Base-by-base conservation (phyloP, 2,329 filamentous ascomycete species). In the Fusarium oxysporum region DNA sequence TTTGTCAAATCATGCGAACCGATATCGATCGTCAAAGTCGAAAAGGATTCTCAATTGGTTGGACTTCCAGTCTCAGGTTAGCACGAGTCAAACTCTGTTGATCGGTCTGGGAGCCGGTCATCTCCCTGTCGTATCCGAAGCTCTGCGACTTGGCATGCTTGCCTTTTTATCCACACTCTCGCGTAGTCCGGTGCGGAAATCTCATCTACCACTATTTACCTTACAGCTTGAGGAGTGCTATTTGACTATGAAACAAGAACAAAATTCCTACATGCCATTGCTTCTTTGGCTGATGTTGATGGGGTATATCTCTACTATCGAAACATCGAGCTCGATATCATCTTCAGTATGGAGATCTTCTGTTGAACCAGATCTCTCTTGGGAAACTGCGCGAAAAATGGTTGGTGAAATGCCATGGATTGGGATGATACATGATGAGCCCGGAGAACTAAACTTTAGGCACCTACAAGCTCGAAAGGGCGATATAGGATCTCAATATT, bases 101-200 rank as follows among this genome's bases (percentile, higher is more conserved):
- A 37, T 66, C 6, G 5, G 6, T 3, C 2, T 43, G 1, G 19
- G n/a, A 21, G 4, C 6, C 14, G 1, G 10, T 1, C 11, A 16
- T 17, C 6, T 47, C 0, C 9, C 62, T 4, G 4, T 11, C 3
- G 17, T 2, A 1, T 38, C 40, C 2, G 51, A 66, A 13, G 62
- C 51, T 12, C 6, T 66, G 5, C 23, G 51, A 21, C 64, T 66
- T 7, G 64, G 62, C 4, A 59, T 66, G 21, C 62, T 66, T 32
- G 62, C 51, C 1, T 66, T 66, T 3, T 17, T 66, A 5, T 59
- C 62, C 1, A 66, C 64, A 2, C 19, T 66, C 2, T 66, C 62
- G 1, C 38, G 28, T 0, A 43, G 21, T 6, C 64, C 64, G 1
- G 17, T 23, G 5, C 38, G 10, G 2, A 66, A 57, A 14, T 6